Base-by-base conservation (phyloP, 2,329 filamentous ascomycete species). In the Colletotrichum acutatum region DNA sequence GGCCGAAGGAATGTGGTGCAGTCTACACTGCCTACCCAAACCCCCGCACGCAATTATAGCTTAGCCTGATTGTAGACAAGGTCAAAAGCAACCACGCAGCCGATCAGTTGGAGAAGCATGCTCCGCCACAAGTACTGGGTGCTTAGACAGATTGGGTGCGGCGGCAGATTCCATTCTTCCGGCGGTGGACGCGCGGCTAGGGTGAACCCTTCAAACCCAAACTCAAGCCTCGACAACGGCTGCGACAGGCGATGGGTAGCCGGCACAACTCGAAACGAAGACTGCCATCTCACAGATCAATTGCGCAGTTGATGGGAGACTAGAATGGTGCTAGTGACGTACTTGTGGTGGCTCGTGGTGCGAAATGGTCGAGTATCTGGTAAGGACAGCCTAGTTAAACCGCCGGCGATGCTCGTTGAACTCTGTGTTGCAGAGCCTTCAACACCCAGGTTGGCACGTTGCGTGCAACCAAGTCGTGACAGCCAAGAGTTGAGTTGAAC, bases 401-500 rank as follows among this genome's bases (percentile, higher is more conserved):
- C 42, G 19, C 19, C 19, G 19, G 42, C 42, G 11, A 49, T 11
- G 42, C 19, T 49, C 19, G 8, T 49, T 49, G 42, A 49, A 49
- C 3, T 49, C 7, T 22, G 42, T 22, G 7, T n/a, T n/a, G 19
- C 4, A n/a, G 16, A 49, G 19, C 42, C 3, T 49, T 49, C 42
- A 49, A 22, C 19, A n/a, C 42, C 19, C 24, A 22, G 14, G 16
- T 28, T 61, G 14, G 34, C 34, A 59, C n/a, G 5, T 58, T 4
- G 32, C 24, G 7, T 12, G 16, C 26, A 24, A 49, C 22, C 37
- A 26, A 52, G 22, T 37, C n/a, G 12, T 56, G 26, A 56, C 34
- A 22, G 34, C 26, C 22, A 52, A 56, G 34, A 68, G n/a, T 68
- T 71, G 68, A 62, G 63, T 68, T 49, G 63, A 67, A 71, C 63